Conservation (phyloP, 345 rosid species). For the Citrus mangshanensis region DNA sequence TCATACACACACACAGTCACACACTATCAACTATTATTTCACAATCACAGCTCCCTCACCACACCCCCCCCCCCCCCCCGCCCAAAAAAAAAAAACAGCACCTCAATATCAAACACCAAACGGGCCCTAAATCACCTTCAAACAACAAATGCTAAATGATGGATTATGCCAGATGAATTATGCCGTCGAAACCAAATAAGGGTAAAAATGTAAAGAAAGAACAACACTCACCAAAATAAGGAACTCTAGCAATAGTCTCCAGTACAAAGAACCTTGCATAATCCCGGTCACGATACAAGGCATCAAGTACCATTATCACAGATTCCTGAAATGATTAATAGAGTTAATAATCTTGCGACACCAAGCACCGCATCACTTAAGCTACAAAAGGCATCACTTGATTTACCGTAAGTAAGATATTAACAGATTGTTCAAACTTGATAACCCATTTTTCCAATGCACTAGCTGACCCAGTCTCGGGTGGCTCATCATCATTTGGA, state of each 20-base stretch:
- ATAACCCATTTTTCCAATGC: slow-evolving; percentile 36
- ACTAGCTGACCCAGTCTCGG: slow-evolving; percentile 26
- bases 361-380: neutral
- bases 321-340: slow-evolving; percentile 53
- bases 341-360: neutral
- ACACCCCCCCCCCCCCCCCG: too few relatives aligned
- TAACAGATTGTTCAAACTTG: slow-evolving; percentile 72
- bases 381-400: neutral
- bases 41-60: too few relatives aligned
- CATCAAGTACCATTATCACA: slow-evolving; percentile 82
- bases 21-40: too few relatives aligned
- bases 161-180: neutral
- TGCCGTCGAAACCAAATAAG: neutral
- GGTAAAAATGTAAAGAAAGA: neutral
- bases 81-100: too few relatives aligned
- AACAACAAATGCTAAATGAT: neutral
- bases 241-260: slow-evolving; percentile 97
- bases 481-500: slow-evolving; percentile 25
- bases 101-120: too few relatives aligned
- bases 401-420: slow-evolving; percentile 78
- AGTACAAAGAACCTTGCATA: slow-evolving; percentile 91
- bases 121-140: neutral
- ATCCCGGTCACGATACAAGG: slow-evolving; percentile 70
- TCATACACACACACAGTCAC: too few relatives aligned
- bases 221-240: slow-evolving; percentile 75